Evolutionary conservation across 345 rosid species (phyloP), one percentile per base, ranked within the genome.

Genomic region (Eucalyptus erythrocorys): DNA sequence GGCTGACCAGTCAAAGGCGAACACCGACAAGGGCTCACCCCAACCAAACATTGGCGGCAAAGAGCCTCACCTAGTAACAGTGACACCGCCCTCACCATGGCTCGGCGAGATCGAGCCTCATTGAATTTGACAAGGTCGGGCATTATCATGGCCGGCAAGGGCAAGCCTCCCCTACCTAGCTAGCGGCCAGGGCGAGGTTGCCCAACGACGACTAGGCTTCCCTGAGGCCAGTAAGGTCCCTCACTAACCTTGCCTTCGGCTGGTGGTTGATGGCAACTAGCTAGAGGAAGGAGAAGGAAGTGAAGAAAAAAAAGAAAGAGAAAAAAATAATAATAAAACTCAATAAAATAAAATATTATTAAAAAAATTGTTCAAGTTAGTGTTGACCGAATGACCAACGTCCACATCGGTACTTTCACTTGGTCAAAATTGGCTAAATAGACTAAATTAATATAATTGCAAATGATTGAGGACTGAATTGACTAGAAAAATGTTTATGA

Each of bases 201-300:
- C 10, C 57, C 4, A 51, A 51, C 24, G 24, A 51, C 4, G 2
- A 1, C 10, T 51, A 51, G 57, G 57, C 57, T 51, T 19, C 57
- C 55, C 4, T 51, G 0, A 51, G 9, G 4, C 1, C 1, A 0
- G 1, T 51, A 51, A 51, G 57, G 57, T 19, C 26, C 57, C 57
- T 21, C 3, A 4, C 10, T 3, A 0, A 19, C 57, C 57, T 21
- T 21, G 57, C 57, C 26, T 51, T 51, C 21, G 57, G 57, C 24
- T 51, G 8, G 57, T 51, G 57, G 57, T 2, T 0, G 10, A 51
- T 0, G 0, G 2, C 1, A 1, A 19, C 8, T 7, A 0, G 26
- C 4, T 51, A 51, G 2, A 51, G 57, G 26, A 51, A 51, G 4
- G 24, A 19, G 26, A 51, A 51, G 26, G 5, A 51, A 51, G 10